These are phyloP conservation scores for Huiozyma sinensis DNA, from an alignment of 805 yeast species.

Conservation along the genomic window DNA sequence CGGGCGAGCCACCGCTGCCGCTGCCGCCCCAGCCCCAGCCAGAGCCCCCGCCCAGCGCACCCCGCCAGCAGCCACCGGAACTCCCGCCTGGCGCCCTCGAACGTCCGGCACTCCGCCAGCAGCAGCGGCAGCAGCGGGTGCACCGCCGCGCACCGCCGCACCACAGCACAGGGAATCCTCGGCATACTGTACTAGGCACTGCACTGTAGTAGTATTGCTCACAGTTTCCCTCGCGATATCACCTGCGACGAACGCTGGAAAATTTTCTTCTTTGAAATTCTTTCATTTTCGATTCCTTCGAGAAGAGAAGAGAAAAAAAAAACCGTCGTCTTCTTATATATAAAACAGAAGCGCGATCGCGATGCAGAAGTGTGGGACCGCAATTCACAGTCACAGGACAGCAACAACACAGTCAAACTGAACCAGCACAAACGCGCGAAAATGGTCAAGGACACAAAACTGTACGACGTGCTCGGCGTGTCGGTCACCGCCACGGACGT, in stretches of 20 bases:
- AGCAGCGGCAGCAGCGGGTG: slow-evolving; percentile 18
- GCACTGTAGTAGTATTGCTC: too few relatives aligned
- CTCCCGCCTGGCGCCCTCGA: slow-evolving; percentile 10
- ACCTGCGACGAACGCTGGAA: not conserved
- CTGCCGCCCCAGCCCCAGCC: not conserved
- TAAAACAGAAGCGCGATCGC: too few relatives aligned
- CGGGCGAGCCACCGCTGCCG: not conserved
- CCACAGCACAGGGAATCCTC: slow-evolving; percentile 10
- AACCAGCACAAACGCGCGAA: slow-evolving; percentile 13
- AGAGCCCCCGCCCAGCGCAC: too few relatives aligned
- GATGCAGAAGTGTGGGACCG: too few relatives aligned
- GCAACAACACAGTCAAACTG: too few relatives aligned
- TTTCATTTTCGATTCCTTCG: not conserved
- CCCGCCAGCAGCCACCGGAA: not conserved
- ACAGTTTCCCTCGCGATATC: not conserved
- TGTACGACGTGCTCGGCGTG: slow-evolving; percentile 66
- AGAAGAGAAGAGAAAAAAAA: too few relatives aligned
- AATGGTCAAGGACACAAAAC: slow-evolving; percentile 76
- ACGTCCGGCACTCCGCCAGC: slow-evolving; percentile 21
- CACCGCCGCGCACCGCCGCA: slow-evolving; percentile 8
- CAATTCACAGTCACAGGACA: too few relatives aligned
- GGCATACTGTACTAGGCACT: not conserved
- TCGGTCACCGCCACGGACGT: slow-evolving; percentile 55
- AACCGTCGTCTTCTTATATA: too few relatives aligned
- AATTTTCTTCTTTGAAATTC: not conserved